Conservation (phyloP, 345 rosid genomes). For the Acer saccharum region DNA sequence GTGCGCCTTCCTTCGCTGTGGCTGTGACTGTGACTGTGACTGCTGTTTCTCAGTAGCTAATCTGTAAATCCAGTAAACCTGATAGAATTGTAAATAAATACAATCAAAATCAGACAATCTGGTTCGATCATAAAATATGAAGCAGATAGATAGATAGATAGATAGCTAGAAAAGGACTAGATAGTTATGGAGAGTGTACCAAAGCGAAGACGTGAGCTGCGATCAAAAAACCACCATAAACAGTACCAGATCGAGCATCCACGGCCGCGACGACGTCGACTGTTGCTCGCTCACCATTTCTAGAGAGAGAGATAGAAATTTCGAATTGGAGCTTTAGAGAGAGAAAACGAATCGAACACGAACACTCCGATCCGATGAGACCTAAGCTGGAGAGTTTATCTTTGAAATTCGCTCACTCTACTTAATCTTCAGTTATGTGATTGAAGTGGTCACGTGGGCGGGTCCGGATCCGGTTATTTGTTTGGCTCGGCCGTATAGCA, state of each 20-base stretch:
- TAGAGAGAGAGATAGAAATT: background rate
- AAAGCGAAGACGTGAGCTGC: constrained; percentile 83
- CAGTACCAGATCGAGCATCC: constrained; percentile 75
- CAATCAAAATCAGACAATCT: background rate
- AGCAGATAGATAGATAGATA: background rate
- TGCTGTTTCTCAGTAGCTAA: constrained; percentile 71
- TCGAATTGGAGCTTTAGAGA: background rate
- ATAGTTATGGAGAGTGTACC: constrained; percentile 34
- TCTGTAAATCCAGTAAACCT: constrained; percentile 88
- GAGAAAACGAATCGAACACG: background rate
- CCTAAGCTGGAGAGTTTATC: background rate
- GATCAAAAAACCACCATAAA: constrained; percentile 62
- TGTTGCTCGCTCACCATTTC: constrained; percentile 52
- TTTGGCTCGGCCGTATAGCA: background rate
- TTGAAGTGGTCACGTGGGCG: background rate
- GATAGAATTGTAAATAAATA: background rate
- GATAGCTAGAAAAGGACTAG: background rate
- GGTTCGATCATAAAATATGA: background rate
- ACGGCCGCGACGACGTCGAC: constrained; percentile 40
- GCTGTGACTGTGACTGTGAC: constrained; percentile 67
- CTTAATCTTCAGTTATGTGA: background rate
- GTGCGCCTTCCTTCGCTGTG: constrained; percentile 73
- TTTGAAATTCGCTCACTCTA: constrained; percentile 2
- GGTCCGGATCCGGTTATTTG: background rate
- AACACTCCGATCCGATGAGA: background rate